Evolutionary conservation across 2,329 filamentous ascomycete species (phyloP).

Genomic region (Neonectria sp.): DNA sequence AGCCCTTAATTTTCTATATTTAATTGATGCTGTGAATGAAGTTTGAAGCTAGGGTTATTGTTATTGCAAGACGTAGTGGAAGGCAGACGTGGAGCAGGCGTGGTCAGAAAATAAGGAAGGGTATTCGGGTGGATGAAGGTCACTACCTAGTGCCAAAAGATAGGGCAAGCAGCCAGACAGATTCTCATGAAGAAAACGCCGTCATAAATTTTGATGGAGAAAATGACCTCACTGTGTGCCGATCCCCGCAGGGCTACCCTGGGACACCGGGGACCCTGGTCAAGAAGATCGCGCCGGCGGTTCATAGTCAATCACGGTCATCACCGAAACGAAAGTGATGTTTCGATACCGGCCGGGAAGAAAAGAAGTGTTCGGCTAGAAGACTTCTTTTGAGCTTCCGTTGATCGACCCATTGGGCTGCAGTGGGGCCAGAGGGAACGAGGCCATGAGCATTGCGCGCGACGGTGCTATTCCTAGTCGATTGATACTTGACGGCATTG

Average conservation of each 20-base stretch:
- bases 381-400: constrained; percentile 38
- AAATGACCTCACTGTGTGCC: constrained; percentile 43
- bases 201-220: constrained; percentile 10
- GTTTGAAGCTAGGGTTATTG: no score
- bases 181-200: neutral
- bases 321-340: constrained; percentile 36
- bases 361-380: constrained; percentile 20
- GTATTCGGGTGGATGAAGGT: neutral
- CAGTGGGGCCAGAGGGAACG: neutral
- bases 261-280: constrained; percentile 36
- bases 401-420: constrained; percentile 3
- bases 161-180: constrained; percentile 2
- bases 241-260: constrained; percentile 25
- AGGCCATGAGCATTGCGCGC: neutral
- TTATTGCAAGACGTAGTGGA: no score
- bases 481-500: neutral
- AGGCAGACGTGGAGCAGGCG: no score
- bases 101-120: no score
- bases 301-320: constrained; percentile 40
- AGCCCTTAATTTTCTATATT: no score
- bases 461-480: neutral
- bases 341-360: constrained; percentile 5
- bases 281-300: constrained; percentile 23
- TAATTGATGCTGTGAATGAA: no score
- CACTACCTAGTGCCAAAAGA: neutral